Percentiles rank a stretch among this genome's conserved stretches.
Conservation (phyloP, 2,329 filamentous ascomycete species). For the Anisogramma anomala region DNA sequence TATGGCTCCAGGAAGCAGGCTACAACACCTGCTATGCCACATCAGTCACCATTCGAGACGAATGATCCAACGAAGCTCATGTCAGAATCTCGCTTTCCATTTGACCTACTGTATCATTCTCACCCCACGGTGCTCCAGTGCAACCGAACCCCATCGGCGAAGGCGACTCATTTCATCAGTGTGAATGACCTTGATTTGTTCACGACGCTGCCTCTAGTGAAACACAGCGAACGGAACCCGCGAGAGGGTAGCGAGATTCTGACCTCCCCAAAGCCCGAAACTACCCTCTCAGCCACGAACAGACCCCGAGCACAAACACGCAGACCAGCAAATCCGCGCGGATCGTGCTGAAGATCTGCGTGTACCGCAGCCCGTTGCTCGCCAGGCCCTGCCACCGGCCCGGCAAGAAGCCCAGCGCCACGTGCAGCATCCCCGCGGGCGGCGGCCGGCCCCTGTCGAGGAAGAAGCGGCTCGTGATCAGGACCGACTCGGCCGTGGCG, state of each 20-base stretch:
- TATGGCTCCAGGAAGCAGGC: constrained; percentile 39
- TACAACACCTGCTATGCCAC: constrained; percentile 38
- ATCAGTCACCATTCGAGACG: too few species aligned
- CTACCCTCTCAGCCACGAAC: constrained; percentile 37
- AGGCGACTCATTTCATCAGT: too few species aligned
- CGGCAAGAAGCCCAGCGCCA: constrained; percentile 53
- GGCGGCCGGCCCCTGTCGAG: constrained; percentile 50
- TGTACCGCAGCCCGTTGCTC: constrained; percentile 51
- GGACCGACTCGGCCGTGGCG: constrained; percentile 60
- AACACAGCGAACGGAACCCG: too few species aligned
- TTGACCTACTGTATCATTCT: too few species aligned
- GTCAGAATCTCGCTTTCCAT: neutral
- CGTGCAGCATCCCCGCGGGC: constrained; percentile 52
- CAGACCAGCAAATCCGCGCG: constrained; percentile 63
- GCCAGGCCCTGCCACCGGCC: constrained; percentile 37
- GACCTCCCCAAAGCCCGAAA: too few species aligned
- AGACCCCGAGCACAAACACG: constrained; percentile 61
- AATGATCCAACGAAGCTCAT: too few species aligned
- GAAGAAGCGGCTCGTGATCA: constrained; percentile 61
- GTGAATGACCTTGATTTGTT: too few species aligned
- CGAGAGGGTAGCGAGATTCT: too few species aligned
- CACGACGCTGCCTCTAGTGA: too few species aligned
- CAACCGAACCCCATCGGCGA: constrained; percentile 10
- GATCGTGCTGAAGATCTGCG: constrained; percentile 60
- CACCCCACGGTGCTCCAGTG: constrained; percentile 12